Evolutionary conservation across 768 basidiomycete species (phyloP).

Genomic region (Rhodotorula sphaerocarpa): DNA sequence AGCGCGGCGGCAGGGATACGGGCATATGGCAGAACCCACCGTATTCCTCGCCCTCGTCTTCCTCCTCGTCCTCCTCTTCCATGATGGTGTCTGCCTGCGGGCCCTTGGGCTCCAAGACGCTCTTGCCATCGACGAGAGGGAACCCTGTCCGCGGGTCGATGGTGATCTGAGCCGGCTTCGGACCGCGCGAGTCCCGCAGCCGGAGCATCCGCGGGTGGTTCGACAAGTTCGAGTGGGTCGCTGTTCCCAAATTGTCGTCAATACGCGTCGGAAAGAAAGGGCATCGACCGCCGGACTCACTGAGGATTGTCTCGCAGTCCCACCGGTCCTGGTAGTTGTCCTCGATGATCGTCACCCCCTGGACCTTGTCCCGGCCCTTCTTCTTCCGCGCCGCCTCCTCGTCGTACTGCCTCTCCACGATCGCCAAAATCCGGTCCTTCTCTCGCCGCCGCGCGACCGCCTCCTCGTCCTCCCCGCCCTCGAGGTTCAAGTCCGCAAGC

Average conservation of each 20-base stretch:
- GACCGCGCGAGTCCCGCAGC: constrained; percentile 48
- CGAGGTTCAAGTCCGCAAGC: constrained; percentile 34
- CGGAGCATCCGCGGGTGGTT: constrained; percentile 88
- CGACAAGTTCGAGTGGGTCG: constrained; percentile 92
- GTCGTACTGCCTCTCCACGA: constrained; percentile 42
- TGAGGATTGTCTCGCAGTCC: constrained; percentile 94
- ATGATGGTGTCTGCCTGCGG: constrained; percentile 22
- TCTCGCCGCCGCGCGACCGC: constrained; percentile 24
- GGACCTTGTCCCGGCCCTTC: constrained; percentile 41
- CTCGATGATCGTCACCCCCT: constrained; percentile 35
- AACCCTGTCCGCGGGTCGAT: constrained; percentile 71
- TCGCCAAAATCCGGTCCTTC: constrained; percentile 33
- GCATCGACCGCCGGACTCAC: constrained; percentile 49
- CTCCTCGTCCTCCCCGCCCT: constrained; percentile 49
- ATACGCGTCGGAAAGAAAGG: not conserved
- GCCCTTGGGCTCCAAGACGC: constrained; percentile 19
- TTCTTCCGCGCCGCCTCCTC: constrained; percentile 40
- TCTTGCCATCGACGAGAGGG: constrained; percentile 50
- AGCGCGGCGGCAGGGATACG: not conserved
- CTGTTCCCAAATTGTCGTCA: constrained; percentile 46
- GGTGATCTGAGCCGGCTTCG: constrained; percentile 50
- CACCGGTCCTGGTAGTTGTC: constrained; percentile 59
- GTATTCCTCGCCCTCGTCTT: constrained; percentile 41
- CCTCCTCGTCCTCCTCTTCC: constrained; percentile 43
- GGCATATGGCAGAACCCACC: constrained; percentile 10